phyloP scores from a whole-genome alignment of 2,329 filamentous ascomycete genomes.

The Teratosphaeria viscida region DNA sequence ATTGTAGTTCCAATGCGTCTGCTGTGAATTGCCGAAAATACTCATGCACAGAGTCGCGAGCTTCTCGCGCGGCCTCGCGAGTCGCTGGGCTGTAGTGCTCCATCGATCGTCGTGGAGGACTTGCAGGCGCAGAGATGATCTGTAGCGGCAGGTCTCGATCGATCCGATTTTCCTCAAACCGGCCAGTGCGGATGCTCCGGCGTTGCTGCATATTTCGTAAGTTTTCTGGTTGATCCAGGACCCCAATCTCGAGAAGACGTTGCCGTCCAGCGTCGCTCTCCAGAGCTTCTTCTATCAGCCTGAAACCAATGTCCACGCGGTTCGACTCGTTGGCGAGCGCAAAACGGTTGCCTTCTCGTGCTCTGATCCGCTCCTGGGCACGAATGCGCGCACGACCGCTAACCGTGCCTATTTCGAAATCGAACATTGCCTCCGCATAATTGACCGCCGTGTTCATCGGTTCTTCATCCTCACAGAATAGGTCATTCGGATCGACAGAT shows the following conservation, averaged over 20 bases:
- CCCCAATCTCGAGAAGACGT: slow-evolving; percentile 13
- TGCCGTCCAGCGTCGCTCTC: slow-evolving; percentile 17
- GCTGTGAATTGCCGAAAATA: slow-evolving; percentile 15
- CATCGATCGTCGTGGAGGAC: slow-evolving; percentile 1
- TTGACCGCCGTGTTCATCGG: slow-evolving; percentile 9
- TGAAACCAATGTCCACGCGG: slow-evolving; percentile 21
- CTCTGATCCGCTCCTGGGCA: slow-evolving; percentile 24
- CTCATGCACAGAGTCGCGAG: slow-evolving; percentile 11
- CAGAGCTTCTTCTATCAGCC: slow-evolving; percentile 22
- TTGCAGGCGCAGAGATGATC: not conserved
- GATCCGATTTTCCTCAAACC: not conserved
- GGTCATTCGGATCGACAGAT: slow-evolving; percentile 44
- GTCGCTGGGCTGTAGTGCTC: slow-evolving; percentile 11
- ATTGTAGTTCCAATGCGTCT: slow-evolving; percentile 6
- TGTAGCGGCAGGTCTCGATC: not conserved
- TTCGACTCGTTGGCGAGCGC: slow-evolving; percentile 13
- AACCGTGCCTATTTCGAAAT: slow-evolving; percentile 13
- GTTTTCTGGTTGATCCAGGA: slow-evolving; percentile 1
- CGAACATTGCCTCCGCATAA: slow-evolving; percentile 21
- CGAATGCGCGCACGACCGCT: slow-evolving; percentile 19
- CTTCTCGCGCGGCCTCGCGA: slow-evolving; percentile 8
- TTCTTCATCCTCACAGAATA: slow-evolving; percentile 20
- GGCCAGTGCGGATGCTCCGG: not conserved
- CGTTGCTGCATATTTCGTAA: not conserved
- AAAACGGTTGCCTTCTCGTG: slow-evolving; percentile 17